Base-by-base conservation (phyloP, 257 asterid genomes). In the Vinca minor region DNA sequence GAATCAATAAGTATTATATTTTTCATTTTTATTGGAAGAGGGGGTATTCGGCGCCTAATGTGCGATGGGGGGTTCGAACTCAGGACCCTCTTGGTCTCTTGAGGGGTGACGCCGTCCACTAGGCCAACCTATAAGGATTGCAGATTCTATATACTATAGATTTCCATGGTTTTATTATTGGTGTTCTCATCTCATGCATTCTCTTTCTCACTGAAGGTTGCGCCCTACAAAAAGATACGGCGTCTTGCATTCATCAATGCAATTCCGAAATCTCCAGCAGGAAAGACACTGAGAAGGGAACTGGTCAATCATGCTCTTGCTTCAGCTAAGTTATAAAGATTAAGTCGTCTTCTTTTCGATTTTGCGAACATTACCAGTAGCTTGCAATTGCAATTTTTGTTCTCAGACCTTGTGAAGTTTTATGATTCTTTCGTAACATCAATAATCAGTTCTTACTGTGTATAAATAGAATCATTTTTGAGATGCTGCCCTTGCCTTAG, bases 201-300 rank as follows among this genome's bases (percentile, higher is more conserved):
- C 29, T 26, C 12, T 20, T 23, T 39, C 29, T 18, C 31, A 28
- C 52, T 67, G 63, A 75, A 91, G 96, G 98, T 91, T 52, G 79
- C 98, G 59, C 94, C 98, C 5, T 83, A 88, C 71, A 91, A 91
- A 64, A 91, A 80, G 85, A 79, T 91, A 41, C 82, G 98, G 0
- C 94, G 86, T 3, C 74, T 91, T 31, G 79, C 84, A 59, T 91
- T 91, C 65, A 72, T 87, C 59, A 73, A 70, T 71, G 62, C 94
- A 0, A 86, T 91, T 65, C 98, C 96, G 4, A 91, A 81, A 78
- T 84, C 93, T 67, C 89, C 89, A 26, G 85, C 96, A 0, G 98
- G 98, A 39, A 91, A 91, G 79, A 86, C 86, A 47, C 81, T 88
- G 49, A 75, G 98, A 68, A 75, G 94, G 75, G 96, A 91, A 71